Evolutionary conservation across 192 early-diverging fungal genomes (phyloP), one percentile per base, ranked within the genome.

Genomic region (Backusella tarrabulga): DNA sequence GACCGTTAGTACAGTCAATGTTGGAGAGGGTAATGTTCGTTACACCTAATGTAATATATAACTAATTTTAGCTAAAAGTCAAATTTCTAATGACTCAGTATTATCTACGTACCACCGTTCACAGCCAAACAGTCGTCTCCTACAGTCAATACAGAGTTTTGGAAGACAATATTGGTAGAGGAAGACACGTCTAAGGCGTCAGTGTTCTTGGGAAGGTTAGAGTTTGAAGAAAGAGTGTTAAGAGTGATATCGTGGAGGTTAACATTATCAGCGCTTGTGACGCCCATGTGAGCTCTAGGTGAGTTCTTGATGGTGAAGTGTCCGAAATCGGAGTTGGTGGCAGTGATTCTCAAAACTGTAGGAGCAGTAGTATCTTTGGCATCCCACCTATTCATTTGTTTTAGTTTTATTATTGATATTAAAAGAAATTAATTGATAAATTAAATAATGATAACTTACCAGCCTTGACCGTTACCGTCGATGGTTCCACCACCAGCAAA

Each of bases 91-190:
- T 60, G 19, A 6, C 46, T 32, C 32, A 32, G 32, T 32, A 50
- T 50, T 50, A 50, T 60, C 23, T 26, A 60, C 2, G 34, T 68
- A 54, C 87, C 87, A 12, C 74, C 77, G 77, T 88, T 88, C 1
- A 88, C 54, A 26, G 87, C 87, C 69, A 85, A 67, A 63, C 87
- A 88, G 34, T 88, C 87, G 76, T 88, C 87, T 54, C 83, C 83
- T 68, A 89, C 83, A 52, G 78, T 77, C 14, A 88, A 68, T 19
- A 77, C 77, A 12, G 80, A 72, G 67, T 77, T 67, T 3, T 29
- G 56, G 74, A 88, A 83, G 35, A 68, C 76, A 26, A 88, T 54
- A 11, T 67, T 77, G 21, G 73, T 79, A 60, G 83, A 80, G 41
- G 68, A 77, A 9, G 41, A 56, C 23, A 83, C 68, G 52, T 81